Conservation (phyloP, 345 rosid species). For the Hibiscus trionum region DNA sequence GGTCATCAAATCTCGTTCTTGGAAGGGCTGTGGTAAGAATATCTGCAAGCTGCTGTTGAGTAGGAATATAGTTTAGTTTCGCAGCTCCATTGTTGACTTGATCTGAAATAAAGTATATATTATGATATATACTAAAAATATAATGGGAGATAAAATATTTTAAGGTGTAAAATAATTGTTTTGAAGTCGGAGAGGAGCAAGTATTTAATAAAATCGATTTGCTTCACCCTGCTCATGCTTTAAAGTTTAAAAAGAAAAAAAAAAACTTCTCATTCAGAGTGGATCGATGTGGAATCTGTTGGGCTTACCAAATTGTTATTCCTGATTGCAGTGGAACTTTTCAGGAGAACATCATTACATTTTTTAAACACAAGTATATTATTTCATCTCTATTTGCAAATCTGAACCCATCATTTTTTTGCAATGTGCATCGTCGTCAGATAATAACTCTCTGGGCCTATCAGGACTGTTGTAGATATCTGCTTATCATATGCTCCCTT, state of each 20-base stretch:
- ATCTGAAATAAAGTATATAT: no score
- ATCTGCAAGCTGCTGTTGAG: no score
- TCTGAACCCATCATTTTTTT: background rate
- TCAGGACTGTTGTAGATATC: background rate
- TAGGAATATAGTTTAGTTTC: no score
- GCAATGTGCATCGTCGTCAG: background rate
- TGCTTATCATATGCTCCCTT: background rate
- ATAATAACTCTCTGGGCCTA: background rate
- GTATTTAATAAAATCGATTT: background rate
- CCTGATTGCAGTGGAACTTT: background rate
- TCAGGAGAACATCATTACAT: background rate
- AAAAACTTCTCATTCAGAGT: no score
- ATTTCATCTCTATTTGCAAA: background rate
- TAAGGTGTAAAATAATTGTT: background rate
- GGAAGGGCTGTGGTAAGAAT: no score
- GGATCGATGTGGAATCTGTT: no score
- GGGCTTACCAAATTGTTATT: background rate
- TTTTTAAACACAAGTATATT: background rate
- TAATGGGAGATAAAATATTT: background rate
- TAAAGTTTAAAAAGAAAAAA: no score
- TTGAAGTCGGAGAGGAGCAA: background rate
- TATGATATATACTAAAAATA: background rate
- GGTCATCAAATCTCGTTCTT: no score
- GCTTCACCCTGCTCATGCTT: background rate
- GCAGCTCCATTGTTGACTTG: no score